These are phyloP conservation scores for Rhamnella rubrinervis DNA, from an alignment of 331 rosid genomes.

Conservation along the genomic window DNA sequence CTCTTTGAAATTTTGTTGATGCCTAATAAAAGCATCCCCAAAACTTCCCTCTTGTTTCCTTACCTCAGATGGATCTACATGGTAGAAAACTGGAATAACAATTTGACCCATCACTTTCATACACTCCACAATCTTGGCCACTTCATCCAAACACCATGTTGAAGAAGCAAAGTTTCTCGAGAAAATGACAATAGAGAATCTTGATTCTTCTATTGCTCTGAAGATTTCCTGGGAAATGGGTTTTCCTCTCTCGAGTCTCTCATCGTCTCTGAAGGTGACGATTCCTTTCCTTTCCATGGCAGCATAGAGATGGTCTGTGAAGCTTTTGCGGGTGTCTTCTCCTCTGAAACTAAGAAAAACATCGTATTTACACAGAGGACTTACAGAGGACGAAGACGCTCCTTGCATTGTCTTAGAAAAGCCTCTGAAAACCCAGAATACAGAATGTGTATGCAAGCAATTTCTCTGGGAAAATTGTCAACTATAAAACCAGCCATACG, in stretches of 20 bases:
- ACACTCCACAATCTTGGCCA: not conserved
- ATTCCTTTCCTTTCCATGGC: not conserved
- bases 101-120: not conserved
- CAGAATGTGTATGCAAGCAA: too few species aligned
- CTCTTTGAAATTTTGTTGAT: not conserved
- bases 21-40: not conserved
- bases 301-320: not conserved
- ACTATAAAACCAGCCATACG: too few species aligned
- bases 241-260: not conserved
- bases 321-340: conserved; percentile 1
- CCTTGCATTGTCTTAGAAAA: too few species aligned
- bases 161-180: not conserved
- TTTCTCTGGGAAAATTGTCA: too few species aligned
- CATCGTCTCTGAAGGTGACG: not conserved
- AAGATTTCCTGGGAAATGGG: not conserved
- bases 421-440: too few species aligned
- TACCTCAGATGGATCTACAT: not conserved
- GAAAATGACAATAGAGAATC: not conserved
- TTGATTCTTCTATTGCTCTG: not conserved
- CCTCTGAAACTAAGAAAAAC: conserved; percentile 2
- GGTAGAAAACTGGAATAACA: not conserved
- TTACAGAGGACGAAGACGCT: not conserved
- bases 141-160: not conserved
- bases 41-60: not conserved
- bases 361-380: not conserved